A percentile compares a stretch with the other conserved stretches of the same genome.
Evolutionary conservation across 2,329 filamentous ascomycete genomes (phyloP).

Genomic region (Volutella citrinella): DNA sequence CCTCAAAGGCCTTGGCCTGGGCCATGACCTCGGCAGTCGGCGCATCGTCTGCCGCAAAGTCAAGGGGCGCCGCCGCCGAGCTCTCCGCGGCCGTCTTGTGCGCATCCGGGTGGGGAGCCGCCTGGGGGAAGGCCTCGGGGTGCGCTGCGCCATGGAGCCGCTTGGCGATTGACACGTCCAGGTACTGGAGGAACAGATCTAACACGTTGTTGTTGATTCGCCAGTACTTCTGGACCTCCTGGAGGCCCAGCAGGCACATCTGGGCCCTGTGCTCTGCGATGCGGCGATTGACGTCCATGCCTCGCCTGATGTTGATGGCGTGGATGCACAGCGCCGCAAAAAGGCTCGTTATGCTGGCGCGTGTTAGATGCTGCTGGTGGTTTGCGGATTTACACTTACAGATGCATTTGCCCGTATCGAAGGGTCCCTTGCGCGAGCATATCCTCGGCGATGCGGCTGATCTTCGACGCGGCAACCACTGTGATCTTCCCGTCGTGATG

Average conservation of each 20-base stretch:
- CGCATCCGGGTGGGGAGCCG: slow-evolving; percentile 1
- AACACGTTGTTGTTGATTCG: slow-evolving; percentile 38
- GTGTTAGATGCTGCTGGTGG: background rate
- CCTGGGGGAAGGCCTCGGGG: slow-evolving; percentile 6
- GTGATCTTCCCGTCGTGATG: slow-evolving; percentile 28
- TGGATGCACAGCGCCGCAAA: slow-evolving; percentile 38
- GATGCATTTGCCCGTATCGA: slow-evolving; percentile 37
- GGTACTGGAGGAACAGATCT: slow-evolving; percentile 36
- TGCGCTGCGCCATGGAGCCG: slow-evolving; percentile 25
- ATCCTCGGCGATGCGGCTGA: slow-evolving; percentile 37
- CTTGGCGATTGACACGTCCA: slow-evolving; percentile 36
- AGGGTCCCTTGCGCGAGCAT: slow-evolving; percentile 33
- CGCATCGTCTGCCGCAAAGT: slow-evolving; percentile 5
- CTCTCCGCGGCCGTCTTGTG: background rate
- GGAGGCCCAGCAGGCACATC: slow-evolving; percentile 35
- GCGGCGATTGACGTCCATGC: slow-evolving; percentile 29
- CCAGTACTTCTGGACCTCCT: slow-evolving; percentile 40
- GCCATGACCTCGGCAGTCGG: slow-evolving; percentile 13
- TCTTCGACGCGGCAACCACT: slow-evolving; percentile 30
- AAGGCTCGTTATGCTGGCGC: slow-evolving; percentile 32
- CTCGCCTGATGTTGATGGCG: slow-evolving; percentile 33
- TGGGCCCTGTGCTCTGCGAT: slow-evolving; percentile 37
- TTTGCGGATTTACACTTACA: slow-evolving; percentile 20
- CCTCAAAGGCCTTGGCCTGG: slow-evolving; percentile 28
- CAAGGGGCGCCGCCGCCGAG: background rate